phyloP scores from a whole-genome alignment of 108 stramenopile genomes.

The Conticribra weissflogii region DNA sequence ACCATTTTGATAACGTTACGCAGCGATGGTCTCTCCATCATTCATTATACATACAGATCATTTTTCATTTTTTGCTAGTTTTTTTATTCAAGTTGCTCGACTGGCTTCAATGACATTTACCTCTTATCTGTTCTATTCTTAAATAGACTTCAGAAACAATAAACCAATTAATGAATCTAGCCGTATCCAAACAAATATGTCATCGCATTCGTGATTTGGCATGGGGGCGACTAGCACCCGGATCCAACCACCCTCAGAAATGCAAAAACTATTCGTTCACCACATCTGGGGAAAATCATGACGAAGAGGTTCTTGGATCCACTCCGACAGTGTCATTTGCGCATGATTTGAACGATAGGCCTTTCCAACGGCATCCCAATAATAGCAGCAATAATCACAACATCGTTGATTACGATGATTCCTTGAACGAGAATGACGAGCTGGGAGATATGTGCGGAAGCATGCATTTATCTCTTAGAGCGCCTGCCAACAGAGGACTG shows the following conservation, averaged over 20 bases:
- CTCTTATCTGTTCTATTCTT: no score
- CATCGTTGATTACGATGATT: neutral
- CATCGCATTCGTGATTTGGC: conserved; percentile 69
- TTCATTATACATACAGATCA: neutral
- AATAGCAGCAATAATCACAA: neutral
- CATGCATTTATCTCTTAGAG: conserved; percentile 80
- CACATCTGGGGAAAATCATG: neutral
- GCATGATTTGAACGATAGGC: conserved; percentile 6
- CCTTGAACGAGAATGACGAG: neutral
- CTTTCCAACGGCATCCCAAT: neutral
- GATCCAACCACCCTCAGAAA: neutral
- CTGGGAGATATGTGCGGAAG: conserved; percentile 32
- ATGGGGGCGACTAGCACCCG: conserved; percentile 74
- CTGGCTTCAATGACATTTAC: neutral
- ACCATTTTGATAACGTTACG: no score
- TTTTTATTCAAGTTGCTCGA: neutral
- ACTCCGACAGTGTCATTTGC: conserved; percentile 42
- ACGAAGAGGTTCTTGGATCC: neutral
- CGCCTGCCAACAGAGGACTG: conserved; percentile 55
- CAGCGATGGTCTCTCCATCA: neutral
- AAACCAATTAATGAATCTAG: conserved; percentile 71
- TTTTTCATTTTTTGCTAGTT: neutral
- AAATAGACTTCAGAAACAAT: conserved; percentile 70
- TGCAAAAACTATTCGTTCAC: neutral
- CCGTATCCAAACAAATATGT: conserved; percentile 41